Percentiles rank a stretch among this genome's conserved stretches.
Evolutionary conservation across 2,329 filamentous ascomycete species (phyloP).

Genomic region (Verticillium longisporum): DNA sequence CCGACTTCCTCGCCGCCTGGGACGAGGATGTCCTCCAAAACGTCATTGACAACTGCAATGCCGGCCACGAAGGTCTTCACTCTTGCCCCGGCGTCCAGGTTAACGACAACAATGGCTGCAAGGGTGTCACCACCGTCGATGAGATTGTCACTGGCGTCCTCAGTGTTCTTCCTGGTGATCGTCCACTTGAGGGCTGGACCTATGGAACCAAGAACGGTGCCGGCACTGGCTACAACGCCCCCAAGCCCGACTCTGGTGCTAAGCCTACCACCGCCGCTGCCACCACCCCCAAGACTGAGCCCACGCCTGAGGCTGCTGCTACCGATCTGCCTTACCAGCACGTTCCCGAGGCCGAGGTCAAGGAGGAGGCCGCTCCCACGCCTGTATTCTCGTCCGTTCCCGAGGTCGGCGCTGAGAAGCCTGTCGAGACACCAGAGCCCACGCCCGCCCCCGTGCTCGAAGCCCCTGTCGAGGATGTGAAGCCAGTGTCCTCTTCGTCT

Average conservation of each 20-base stretch:
- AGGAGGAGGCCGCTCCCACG: not conserved
- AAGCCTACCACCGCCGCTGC: conserved; percentile 5
- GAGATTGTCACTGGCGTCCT: conserved; percentile 38
- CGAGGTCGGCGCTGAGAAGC: conserved; percentile 1
- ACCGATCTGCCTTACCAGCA: not conserved
- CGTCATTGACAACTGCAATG: conserved; percentile 61
- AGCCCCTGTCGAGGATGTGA: not conserved
- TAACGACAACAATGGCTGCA: conserved; percentile 39
- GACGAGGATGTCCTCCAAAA: conserved; percentile 56
- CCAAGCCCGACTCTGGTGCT: not conserved
- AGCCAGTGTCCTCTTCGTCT: conserved; percentile 10
- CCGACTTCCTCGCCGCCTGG: conserved; percentile 70
- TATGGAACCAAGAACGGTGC: conserved; percentile 15
- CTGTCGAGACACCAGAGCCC: conserved; percentile 1
- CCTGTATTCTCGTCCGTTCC: conserved; percentile 1
- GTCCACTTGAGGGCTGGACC: conserved; percentile 45
- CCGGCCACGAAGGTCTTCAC: conserved; percentile 52
- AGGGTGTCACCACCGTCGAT: conserved; percentile 28
- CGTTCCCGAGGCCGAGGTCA: not conserved
- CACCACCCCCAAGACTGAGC: not conserved
- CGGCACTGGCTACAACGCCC: conserved; percentile 1
- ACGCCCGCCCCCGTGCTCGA: not conserved
- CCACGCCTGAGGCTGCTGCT: not conserved
- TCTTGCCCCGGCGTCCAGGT: conserved; percentile 52
- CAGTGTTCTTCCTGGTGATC: conserved; percentile 46